These are phyloP conservation scores for Cryphonectria parasitica DNA, from an alignment of 2,329 filamentous ascomycete genomes.

Conservation along the genomic window DNA sequence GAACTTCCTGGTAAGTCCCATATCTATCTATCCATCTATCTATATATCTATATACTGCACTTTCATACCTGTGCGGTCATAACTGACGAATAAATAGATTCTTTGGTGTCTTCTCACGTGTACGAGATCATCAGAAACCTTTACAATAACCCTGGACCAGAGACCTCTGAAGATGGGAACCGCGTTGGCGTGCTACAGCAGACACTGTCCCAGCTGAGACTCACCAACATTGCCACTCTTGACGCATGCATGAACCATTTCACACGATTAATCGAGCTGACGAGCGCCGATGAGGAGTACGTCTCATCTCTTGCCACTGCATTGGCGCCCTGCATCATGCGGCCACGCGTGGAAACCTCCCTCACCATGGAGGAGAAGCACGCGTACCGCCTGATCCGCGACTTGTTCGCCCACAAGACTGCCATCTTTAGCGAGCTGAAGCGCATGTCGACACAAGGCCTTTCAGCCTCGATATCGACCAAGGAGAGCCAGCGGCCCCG, in stretches of 20 bases:
- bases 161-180: constrained; percentile 73
- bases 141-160: constrained; percentile 70
- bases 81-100: constrained; percentile 67
- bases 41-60: neutral
- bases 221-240: constrained; percentile 98
- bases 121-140: constrained; percentile 99
- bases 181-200: constrained; percentile 92
- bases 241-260: constrained; percentile 99
- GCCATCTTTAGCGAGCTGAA: constrained; percentile 95
- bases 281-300: constrained; percentile 91
- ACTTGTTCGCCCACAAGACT: constrained; percentile 92
- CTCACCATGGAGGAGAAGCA: constrained; percentile 96
- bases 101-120: constrained; percentile 95
- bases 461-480: constrained; percentile 51
- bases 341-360: constrained; percentile 84
- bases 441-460: constrained; percentile 75
- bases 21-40: neutral
- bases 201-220: constrained; percentile 88
- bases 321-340: constrained; percentile 83
- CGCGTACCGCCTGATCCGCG: constrained; percentile 84
- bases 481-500: constrained; percentile 65
- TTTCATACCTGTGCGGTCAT: neutral
- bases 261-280: constrained; percentile 92
- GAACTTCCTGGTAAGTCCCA: constrained; percentile 82
- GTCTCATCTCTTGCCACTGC: constrained; percentile 72